Conservation (phyloP, 1,139 yeast genomes). For the Yarrowia galli region DNA sequence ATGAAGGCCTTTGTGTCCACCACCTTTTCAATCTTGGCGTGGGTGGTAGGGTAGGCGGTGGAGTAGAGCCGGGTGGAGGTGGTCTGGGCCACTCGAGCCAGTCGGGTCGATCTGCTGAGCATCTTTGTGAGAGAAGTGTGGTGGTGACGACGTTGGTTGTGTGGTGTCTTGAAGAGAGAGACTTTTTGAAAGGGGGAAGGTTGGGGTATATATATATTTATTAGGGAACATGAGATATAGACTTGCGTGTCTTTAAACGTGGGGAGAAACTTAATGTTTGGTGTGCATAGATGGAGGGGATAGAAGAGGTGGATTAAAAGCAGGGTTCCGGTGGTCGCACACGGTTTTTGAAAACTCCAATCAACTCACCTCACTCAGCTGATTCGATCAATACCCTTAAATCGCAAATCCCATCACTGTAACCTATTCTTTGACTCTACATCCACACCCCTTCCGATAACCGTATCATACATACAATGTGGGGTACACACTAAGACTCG, state of each 20-base stretch:
- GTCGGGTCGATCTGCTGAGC: constrained; percentile 35
- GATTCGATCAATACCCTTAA: not conserved
- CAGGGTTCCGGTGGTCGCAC: not conserved
- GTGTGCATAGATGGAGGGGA: too few species aligned
- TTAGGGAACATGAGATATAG: not conserved
- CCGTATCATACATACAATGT: not conserved
- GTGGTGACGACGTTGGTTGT: too few species aligned
- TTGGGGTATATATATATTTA: constrained; percentile 1
- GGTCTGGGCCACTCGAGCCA: constrained; percentile 32
- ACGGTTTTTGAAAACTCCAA: not conserved
- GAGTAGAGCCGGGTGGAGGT: constrained; percentile 7
- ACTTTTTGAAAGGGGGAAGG: too few species aligned
- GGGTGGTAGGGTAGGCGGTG: constrained; percentile 56
- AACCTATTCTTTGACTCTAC: too few species aligned
- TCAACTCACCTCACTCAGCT: not conserved
- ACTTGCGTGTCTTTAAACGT: not conserved
- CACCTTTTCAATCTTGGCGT: constrained; percentile 56
- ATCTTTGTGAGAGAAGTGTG: not conserved
- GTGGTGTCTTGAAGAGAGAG: not conserved
- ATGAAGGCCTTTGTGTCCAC: constrained; percentile 64
- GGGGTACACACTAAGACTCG: constrained; percentile 5
- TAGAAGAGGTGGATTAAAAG: too few species aligned
- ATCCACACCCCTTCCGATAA: too few species aligned
- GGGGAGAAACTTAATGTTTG: not conserved
- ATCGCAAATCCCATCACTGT: too few species aligned